A percentile compares a stretch with the other conserved stretches of the same genome.
Evolutionary conservation across 192 early-diverging fungal species (phyloP).

Genomic region (Coemansia sp.): DNA sequence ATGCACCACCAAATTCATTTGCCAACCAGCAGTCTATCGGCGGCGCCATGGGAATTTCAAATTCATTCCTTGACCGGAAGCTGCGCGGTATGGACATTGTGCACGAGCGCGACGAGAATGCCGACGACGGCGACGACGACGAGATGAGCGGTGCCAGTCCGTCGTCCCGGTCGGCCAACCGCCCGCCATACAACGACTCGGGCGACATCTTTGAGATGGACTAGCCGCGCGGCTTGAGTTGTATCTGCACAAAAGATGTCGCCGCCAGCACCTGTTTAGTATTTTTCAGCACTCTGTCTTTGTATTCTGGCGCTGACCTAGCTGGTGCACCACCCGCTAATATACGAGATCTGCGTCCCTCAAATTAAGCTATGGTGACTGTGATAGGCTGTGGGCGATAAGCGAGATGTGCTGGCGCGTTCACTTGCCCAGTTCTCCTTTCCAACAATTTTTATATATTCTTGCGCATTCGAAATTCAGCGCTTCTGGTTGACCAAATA

Average conservation of each 20-base stretch:
- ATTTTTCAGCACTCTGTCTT: not conserved
- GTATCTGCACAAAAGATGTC: not conserved
- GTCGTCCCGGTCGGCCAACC: not conserved
- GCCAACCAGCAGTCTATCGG: not conserved
- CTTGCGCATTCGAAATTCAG: not conserved
- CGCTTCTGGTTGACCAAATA: not conserved
- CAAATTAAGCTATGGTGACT: too few relatives aligned
- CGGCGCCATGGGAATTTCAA: conserved; percentile 5
- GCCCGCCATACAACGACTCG: conserved; percentile 1
- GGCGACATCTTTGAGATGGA: conserved; percentile 42
- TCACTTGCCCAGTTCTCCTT: not conserved
- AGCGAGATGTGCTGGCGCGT: not conserved
- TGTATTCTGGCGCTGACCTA: not conserved
- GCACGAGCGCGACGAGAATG: conserved; percentile 8
- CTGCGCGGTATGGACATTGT: conserved; percentile 14
- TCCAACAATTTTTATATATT: not conserved
- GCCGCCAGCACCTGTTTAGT: not conserved
- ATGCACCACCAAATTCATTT: conserved; percentile 16
- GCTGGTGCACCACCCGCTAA: not conserved
- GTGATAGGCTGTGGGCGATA: not conserved
- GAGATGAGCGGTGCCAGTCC: conserved; percentile 7
- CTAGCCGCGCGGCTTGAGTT: not conserved
- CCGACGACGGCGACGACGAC: conserved; percentile 13
- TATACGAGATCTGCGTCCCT: too few relatives aligned
- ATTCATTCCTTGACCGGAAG: conserved; percentile 24